Base-by-base conservation (phyloP, 306 rosid species). In the Inga oerstediana region DNA sequence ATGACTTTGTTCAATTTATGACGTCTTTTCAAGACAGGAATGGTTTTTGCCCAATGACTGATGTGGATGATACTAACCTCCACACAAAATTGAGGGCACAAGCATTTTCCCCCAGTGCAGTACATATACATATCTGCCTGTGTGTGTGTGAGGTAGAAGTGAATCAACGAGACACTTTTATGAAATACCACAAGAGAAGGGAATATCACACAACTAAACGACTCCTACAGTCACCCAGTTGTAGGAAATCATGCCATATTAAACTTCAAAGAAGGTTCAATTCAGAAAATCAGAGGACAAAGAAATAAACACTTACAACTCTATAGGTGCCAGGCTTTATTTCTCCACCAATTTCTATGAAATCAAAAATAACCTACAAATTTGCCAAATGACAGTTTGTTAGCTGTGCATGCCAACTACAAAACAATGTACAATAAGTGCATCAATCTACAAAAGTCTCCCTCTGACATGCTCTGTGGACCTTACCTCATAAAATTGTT, bases 321-420 rank as follows among this genome's bases (percentile, higher is more conserved):
- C 86, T 91, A 78, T 95, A 91, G 71, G 94, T 87, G 65, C 90
- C 90, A 70, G 93, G 84, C 86, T 89, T 84, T 89, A 89, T 81
- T 84, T 73, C 86, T 85, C 89, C 81, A 78, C 61, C 45, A 8
- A 59, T 74, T 81, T 91, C 93, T 76, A 95, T 76, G 88, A 95
- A 91, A 86, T 93, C 85, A 72, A 93, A 95, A 75, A 95, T 88
- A 83, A 87, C 77, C 97, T 95, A 73, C 77, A 87, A 73, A 65
- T 75, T 24, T 75, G 62, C 37, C 85, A 65, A 79, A 70, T 17
- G 46, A 51, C 13, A 15, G 84, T 85, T 81, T 76, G 86, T 83
- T 65, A 82, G 86, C 79, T 59, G 20, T 27, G 62, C 56, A 61
- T 19, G 8, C 43, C 17, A 76, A 76, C 19, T 41, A 58, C 35